These are phyloP conservation scores for Leucaena leucocephala DNA, from an alignment of 306 rosid species.

Conservation along the genomic window DNA sequence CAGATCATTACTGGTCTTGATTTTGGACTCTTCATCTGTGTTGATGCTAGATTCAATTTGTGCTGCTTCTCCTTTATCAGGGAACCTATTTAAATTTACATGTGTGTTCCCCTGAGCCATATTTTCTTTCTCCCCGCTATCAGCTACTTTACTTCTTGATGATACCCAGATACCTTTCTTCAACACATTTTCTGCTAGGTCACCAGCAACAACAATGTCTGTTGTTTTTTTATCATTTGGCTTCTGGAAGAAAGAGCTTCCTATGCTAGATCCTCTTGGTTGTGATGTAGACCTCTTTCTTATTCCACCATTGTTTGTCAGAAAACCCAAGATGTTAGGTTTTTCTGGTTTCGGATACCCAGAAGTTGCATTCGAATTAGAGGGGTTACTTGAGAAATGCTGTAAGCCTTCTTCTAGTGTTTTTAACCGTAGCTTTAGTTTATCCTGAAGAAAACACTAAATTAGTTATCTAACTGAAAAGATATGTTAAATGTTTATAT, in stretches of 20 bases:
- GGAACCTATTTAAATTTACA: conserved; percentile 19
- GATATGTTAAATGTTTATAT: conserved; percentile 1
- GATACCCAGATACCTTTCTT: conserved; percentile 70
- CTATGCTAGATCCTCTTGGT: conserved; percentile 58
- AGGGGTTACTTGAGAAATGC: conserved; percentile 46
- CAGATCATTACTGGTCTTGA: conserved; percentile 38
- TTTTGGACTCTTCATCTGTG: conserved; percentile 38
- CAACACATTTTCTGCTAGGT: conserved; percentile 56
- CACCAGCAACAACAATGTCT: conserved; percentile 43
- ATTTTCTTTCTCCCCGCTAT: conserved; percentile 70
- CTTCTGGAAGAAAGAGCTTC: conserved; percentile 55
- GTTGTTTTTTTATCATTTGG: conserved; percentile 45
- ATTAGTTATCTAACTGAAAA: neutral
- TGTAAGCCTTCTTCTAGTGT: conserved; percentile 87
- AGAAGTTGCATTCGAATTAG: conserved; percentile 48
- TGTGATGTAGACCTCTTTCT: conserved; percentile 81
- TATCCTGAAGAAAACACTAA: conserved; percentile 59
- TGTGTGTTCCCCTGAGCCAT: conserved; percentile 39
- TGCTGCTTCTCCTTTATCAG: conserved; percentile 36
- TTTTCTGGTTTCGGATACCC: conserved; percentile 57
- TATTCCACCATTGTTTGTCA: conserved; percentile 60
- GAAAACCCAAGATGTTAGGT: conserved; percentile 71
- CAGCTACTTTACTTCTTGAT: conserved; percentile 69
- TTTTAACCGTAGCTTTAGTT: conserved; percentile 80
- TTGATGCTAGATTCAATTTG: conserved; percentile 35